Evolutionary conservation across 371 early-diverging fungal species (phyloP).

Genomic region (Gilbertella persicaria): DNA sequence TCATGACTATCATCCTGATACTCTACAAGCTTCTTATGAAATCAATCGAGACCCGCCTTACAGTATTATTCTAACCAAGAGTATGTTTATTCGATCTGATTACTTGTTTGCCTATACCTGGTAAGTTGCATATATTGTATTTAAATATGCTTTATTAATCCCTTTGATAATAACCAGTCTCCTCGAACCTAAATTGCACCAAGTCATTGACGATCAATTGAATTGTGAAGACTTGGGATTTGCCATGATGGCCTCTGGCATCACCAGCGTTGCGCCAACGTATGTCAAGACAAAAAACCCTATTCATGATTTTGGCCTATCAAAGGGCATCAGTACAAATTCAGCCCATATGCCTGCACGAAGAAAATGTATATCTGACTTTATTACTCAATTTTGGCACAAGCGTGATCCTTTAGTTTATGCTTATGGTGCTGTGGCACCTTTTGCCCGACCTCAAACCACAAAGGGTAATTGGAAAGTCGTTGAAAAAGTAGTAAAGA

Average conservation of each 20-base stretch:
- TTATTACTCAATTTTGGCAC: constrained; percentile 37
- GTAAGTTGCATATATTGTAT: constrained; percentile 13
- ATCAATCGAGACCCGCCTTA: constrained; percentile 27
- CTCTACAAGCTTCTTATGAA: constrained; percentile 23
- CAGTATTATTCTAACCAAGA: constrained; percentile 47
- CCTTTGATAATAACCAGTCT: constrained; percentile 18
- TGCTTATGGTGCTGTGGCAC: constrained; percentile 15
- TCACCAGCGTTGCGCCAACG: constrained; percentile 25
- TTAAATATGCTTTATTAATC: background rate
- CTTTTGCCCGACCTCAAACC: constrained; percentile 17
- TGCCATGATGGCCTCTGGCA: constrained; percentile 44
- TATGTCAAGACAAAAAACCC: constrained; percentile 25
- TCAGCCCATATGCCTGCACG: constrained; percentile 40
- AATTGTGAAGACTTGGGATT: constrained; percentile 56
- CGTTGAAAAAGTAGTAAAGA: constrained; percentile 6
- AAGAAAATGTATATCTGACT: constrained; percentile 30
- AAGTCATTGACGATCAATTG: constrained; percentile 28
- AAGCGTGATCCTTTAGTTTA: constrained; percentile 31
- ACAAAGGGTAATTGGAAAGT: constrained; percentile 25
- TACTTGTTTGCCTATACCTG: constrained; percentile 50
- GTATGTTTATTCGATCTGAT: constrained; percentile 50
- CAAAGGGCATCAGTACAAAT: constrained; percentile 40
- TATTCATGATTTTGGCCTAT: constrained; percentile 36
- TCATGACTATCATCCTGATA: constrained; percentile 31
- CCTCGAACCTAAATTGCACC: constrained; percentile 36